These are phyloP conservation scores for Mycena floridula DNA, from an alignment of 768 basidiomycete genomes.

Conservation along the genomic window DNA sequence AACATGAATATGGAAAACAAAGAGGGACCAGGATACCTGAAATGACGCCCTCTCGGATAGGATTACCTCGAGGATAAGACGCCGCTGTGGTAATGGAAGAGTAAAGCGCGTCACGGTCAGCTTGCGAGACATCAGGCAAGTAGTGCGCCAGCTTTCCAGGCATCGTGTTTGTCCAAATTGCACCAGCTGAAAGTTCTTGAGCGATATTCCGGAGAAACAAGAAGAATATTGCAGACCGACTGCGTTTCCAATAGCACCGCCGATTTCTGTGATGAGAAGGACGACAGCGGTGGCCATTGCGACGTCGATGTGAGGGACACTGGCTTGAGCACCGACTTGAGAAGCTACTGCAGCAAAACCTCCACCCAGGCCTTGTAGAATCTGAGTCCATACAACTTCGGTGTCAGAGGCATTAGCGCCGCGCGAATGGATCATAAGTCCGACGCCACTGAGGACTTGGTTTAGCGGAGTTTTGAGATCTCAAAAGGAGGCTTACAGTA, in stretches of 20 bases:
- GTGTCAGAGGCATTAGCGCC: constrained; percentile 50
- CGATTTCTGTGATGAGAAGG: constrained; percentile 63
- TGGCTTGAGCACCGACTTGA: constrained; percentile 60
- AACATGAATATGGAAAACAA: too few species aligned
- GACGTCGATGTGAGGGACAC: constrained; percentile 58
- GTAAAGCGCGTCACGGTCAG: constrained; percentile 40
- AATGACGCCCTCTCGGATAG: constrained; percentile 62
- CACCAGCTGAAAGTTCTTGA: constrained; percentile 45
- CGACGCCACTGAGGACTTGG: constrained; percentile 40
- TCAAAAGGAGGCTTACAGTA: constrained; percentile 28
- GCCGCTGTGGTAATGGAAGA: constrained; percentile 51
- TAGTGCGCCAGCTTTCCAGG: constrained; percentile 50
- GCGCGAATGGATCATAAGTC: constrained; percentile 65
- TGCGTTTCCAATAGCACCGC: constrained; percentile 60
- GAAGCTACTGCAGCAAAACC: constrained; percentile 55
- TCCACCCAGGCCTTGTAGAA: constrained; percentile 71
- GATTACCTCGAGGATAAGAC: constrained; percentile 41
- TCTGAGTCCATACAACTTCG: constrained; percentile 59
- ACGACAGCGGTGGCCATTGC: constrained; percentile 65
- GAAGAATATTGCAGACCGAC: constrained; percentile 33
- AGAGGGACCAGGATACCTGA: constrained; percentile 30
- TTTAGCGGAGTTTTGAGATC: neutral
- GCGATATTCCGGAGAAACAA: neutral
- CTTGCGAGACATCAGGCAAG: constrained; percentile 43
- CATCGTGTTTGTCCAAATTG: constrained; percentile 64